A percentile compares a stretch with the other conserved stretches of the same genome.
phyloP scores from a whole-genome alignment of 345 rosid species.

The rapeseed (Brassica napus) region Da-Ae NC_063440.1:10966501-10967000 shows the following conservation, averaged over 20 bases:
- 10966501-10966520: not conserved
- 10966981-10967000: not conserved
- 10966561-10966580: not conserved
- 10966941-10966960: not conserved
- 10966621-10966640: not conserved
- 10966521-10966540: not conserved
- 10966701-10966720: constrained; percentile 16
- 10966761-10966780: constrained; percentile 16
- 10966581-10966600: not conserved
- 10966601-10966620: not conserved
- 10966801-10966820: not conserved
- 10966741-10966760: constrained; percentile 25
- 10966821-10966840: constrained; percentile 1
- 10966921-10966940: constrained; percentile 8
- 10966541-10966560: not conserved
- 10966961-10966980: not conserved
- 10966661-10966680: not conserved
- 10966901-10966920: constrained; percentile 4
- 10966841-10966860: constrained; percentile 16
- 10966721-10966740: constrained; percentile 2
- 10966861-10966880: not conserved
- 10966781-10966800: constrained; percentile 1
- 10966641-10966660: not conserved
- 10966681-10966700: constrained; percentile 8
- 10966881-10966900: constrained; percentile 4